Evolutionary conservation across 805 yeast genomes (phyloP), one percentile per base, ranked within the genome.

Genomic region (Candida namnaoensis): DNA sequence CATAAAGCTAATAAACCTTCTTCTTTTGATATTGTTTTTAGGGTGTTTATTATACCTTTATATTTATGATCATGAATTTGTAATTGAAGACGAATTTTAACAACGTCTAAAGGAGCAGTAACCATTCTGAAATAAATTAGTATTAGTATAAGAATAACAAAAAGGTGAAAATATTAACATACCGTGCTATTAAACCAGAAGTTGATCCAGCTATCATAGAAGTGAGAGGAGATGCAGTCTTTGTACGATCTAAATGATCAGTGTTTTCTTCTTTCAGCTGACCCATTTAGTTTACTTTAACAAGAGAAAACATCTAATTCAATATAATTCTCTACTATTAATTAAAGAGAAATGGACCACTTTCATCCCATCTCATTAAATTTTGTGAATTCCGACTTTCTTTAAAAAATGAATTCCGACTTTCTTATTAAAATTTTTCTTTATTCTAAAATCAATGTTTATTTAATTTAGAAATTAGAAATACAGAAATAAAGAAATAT

Each of bases 1-100:
- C 98, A 93, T n/a, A 91, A 67, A 0, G 88, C 91, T 4, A 60
- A 45, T 0, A 81, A 35, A 1, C 95, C 95, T 59, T 91, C 98
- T 32, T 76, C 68, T 15, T 58, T 56, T 1, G 72, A 47, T 2
- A 88, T 71, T 1, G 65, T 58, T 12, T 45, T 47, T 38, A 76
- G 57, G 0, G 80, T 66, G 15, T 57, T 42, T 4, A 51, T 30
- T 3, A 68, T 54, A 3, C 75, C 71, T 10, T 50, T 47, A 46
- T 69, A 67, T 40, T 58, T 57, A 27, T 46, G 24, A 1, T 52
- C 51, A 7, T 49, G 41, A 0, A 65, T 62, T 45, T 74, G 80
- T 3, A 86, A 63, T 56, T 86, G 95, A 33, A 83, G 65, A 41
- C 95, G 65, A 48, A 86, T 85, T 59, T 87, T 87, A 41, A 86